Base-by-base conservation (phyloP, 495 filamentous ascomycete species). In the Cudoniella acicularis region DNA sequence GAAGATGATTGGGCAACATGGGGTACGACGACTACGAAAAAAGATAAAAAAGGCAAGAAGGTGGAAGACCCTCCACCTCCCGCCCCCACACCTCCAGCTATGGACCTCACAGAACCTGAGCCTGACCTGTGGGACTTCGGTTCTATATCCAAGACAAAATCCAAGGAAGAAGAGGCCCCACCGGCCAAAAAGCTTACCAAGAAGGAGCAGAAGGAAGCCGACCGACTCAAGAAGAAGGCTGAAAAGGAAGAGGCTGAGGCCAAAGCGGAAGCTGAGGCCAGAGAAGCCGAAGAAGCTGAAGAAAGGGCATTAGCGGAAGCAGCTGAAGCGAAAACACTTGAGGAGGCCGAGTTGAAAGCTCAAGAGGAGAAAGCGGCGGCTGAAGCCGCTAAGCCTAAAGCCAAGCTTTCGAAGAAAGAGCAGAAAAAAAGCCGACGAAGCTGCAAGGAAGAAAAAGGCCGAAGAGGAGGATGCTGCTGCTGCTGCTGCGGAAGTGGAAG, bases 321-420 rank as follows among this genome's bases (percentile, higher is more conserved):
- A 16, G 51, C 26, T 2, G 42, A 56, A 50, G 50, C 58, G 1
- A 54, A 64, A 53, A 59, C 55, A 3, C 58, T 64, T 41, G 47
- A 57, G 52, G 54, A 65, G 54, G 54, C 23, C 17, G 60, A 63
- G 36, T 50, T 52, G 10, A 53, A 67, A 48, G 63, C 48, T 21
- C 56, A 69, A 24, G 24, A 53, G 17, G 43, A 55, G 27, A 53
- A 26, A 23, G 20, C 57, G 22, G 57, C 59, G 17, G 50, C 57
- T 24, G 52, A 8, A 47, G 56, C 52, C 2, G 57, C 59, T 17
- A 57, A 57, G 52, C 24, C 61, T 8, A 61, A 55, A 54, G 46
- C 21, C 70, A 79, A 62, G 71, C 72, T 53, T 73, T 75, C 74
- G 67, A 78, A 56, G 73, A 61, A 55, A 20, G 48, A 69, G 42